These are phyloP conservation scores for Penicillium psychrofluorescens DNA, from an alignment of 495 filamentous ascomycete genomes.

Conservation along the genomic window DNA sequence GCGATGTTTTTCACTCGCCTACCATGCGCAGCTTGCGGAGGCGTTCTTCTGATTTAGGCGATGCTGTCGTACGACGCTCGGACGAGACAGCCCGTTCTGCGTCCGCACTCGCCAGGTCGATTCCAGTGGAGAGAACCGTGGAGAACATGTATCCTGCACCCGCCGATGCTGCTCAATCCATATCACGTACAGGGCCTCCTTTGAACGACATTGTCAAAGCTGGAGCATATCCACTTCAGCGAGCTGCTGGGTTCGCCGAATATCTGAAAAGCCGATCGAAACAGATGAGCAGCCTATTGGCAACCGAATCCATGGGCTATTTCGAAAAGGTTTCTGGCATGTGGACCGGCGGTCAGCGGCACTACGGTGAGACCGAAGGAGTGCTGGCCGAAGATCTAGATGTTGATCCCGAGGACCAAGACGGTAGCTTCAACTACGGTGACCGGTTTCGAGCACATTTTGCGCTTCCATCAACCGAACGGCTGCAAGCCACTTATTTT, in stretches of 20 bases:
- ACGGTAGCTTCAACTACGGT: constrained; percentile 52
- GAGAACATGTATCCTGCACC: constrained; percentile 8
- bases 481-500: constrained; percentile 85
- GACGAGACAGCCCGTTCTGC: constrained; percentile 35
- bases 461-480: constrained; percentile 74
- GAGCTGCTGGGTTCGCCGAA: constrained; percentile 76
- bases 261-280: constrained; percentile 71
- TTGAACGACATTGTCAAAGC: constrained; percentile 68
- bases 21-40: constrained; percentile 48
- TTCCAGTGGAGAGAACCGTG: neutral
- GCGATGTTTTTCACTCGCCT: constrained; percentile 85
- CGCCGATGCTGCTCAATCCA: constrained; percentile 14
- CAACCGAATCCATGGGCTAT: constrained; percentile 94
- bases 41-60: constrained; percentile 18
- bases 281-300: constrained; percentile 77
- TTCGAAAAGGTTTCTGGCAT: constrained; percentile 96
- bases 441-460: constrained; percentile 87
- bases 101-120: constrained; percentile 2
- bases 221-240: constrained; percentile 74
- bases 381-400: constrained; percentile 55
- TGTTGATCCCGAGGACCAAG: constrained; percentile 58
- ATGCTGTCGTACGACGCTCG: constrained; percentile 27
- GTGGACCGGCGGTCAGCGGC: constrained; percentile 86
- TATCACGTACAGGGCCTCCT: constrained; percentile 37
- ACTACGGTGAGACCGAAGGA: constrained; percentile 74